Conservation (phyloP, 2,329 filamentous ascomycete species). For the Venturia nashicola region DNA sequence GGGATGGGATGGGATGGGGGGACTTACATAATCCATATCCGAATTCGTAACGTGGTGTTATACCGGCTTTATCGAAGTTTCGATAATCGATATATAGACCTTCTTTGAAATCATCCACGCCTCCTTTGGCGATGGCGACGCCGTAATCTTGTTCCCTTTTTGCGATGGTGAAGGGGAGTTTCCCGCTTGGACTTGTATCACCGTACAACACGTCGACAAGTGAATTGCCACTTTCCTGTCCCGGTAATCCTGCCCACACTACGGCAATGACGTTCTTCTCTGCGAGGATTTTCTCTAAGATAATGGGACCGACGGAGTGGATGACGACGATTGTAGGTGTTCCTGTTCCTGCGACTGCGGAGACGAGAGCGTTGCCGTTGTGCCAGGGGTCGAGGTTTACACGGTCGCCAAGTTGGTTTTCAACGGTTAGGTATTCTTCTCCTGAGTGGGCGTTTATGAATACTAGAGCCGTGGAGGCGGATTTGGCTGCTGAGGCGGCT, state of each 20-base stretch:
- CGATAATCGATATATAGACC: conserved; percentile 34
- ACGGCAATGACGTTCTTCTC: conserved; percentile 26
- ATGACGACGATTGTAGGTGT: conserved; percentile 27
- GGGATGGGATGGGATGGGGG: too few species aligned
- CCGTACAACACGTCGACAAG: conserved; percentile 36
- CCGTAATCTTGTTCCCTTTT: conserved; percentile 22
- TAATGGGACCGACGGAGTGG: conserved; percentile 24
- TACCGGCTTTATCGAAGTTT: conserved; percentile 28
- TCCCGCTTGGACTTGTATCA: conserved; percentile 34
- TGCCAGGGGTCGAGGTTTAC: conserved; percentile 36
- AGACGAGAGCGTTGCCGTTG: conserved; percentile 29
- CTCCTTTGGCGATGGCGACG: conserved; percentile 15
- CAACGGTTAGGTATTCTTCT: conserved; percentile 37
- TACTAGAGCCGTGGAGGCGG: conserved; percentile 25
- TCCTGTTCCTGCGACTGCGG: conserved; percentile 23
- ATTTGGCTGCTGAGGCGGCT: conserved; percentile 25
- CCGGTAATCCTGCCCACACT: conserved; percentile 27
- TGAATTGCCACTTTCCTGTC: conserved; percentile 33
- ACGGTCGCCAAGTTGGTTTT: conserved; percentile 33
- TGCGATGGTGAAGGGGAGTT: conserved; percentile 41
- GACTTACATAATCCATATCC: conserved; percentile 29
- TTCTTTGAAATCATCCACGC: conserved; percentile 24
- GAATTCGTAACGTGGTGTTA: conserved; percentile 31
- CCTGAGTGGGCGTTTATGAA: conserved; percentile 37
- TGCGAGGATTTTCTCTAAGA: conserved; percentile 24